phyloP scores from a whole-genome alignment of 2,329 filamentous ascomycete species.

The Neopestalotiopsis rosae region DNA sequence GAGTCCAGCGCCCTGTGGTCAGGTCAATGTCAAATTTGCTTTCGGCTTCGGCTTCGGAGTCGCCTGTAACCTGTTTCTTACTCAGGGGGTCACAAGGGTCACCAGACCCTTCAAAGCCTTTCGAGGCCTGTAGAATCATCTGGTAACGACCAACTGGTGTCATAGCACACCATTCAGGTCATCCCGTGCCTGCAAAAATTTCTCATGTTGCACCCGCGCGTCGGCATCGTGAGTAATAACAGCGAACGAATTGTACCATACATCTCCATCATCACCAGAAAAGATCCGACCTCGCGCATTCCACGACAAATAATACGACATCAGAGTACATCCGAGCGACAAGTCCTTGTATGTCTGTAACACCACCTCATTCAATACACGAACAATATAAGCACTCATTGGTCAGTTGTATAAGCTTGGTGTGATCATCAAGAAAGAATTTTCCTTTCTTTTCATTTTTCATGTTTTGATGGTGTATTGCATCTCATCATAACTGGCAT shows the following conservation, averaged over 20 bases:
- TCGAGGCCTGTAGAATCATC: not conserved
- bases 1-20: too few species aligned
- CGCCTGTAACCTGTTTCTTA: not conserved
- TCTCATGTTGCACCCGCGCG: not conserved
- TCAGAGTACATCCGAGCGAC: too few species aligned
- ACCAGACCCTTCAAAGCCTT: not conserved
- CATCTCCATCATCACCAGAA: not conserved
- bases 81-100: not conserved
- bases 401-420: too few species aligned
- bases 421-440: too few species aligned
- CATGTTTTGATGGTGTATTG: not conserved
- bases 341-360: too few species aligned
- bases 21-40: not conserved
- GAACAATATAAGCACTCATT: too few species aligned
- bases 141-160: not conserved
- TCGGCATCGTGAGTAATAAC: not conserved
- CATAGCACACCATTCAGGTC: not conserved
- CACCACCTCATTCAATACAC: too few species aligned
- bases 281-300: not conserved
- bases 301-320: too few species aligned
- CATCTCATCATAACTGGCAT: not conserved
- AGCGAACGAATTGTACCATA: not conserved
- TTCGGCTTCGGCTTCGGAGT: too few species aligned
- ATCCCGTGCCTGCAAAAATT: not conserved
- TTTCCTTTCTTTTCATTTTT: not conserved